Evolutionary conservation across 768 basidiomycete species (phyloP), one percentile per base, ranked within the genome.

Genomic region (Serendipita sp.): DNA sequence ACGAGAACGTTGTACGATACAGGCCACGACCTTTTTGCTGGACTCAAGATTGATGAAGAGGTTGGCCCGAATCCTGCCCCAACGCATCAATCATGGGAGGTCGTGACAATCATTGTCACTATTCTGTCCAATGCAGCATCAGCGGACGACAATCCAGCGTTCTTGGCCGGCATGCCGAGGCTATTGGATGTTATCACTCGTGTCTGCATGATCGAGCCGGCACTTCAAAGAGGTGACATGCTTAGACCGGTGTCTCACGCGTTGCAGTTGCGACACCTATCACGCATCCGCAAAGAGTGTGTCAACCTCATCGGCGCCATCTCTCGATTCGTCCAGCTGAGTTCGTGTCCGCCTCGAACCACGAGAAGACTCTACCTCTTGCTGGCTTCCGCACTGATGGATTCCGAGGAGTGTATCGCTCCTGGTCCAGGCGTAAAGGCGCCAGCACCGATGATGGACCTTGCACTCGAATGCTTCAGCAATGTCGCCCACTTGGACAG

Each of bases 381-480:
- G 44, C 56, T 60, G 11, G 79, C 88, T 2, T 89, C 90, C 44
- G 86, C 85, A 74, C 77, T 95, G 52, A 77, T 85, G 65, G 89
- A 91, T 70, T 79, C 83, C 7, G 69, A 78, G 41, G 85, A 91
- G 68, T 78, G 84, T 38, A 72, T 87, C 54, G 78, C 85, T 35
- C 89, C 89, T 54, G 76, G 67, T 41, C 74, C 74, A 34, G 74
- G 72, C 64, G 71, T 76, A 30, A 82, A 77, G 65, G 86, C 87
- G 23, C 83, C 86, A 0, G 70, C 68, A 18, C 72, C 78, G 30
- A 76, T 85, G 44, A 78, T 83, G 5, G 89, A 93, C 68, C 75
- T 82, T 36, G 89, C 91, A n/a, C 77, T 97, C 63, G 89, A 95
- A 66, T 83, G 85, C 2, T 88, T 93, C 70, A 85, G 88, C n/a